Conservation (phyloP, 177 flowering plant species). For the Vitis hybrid region DNA sequence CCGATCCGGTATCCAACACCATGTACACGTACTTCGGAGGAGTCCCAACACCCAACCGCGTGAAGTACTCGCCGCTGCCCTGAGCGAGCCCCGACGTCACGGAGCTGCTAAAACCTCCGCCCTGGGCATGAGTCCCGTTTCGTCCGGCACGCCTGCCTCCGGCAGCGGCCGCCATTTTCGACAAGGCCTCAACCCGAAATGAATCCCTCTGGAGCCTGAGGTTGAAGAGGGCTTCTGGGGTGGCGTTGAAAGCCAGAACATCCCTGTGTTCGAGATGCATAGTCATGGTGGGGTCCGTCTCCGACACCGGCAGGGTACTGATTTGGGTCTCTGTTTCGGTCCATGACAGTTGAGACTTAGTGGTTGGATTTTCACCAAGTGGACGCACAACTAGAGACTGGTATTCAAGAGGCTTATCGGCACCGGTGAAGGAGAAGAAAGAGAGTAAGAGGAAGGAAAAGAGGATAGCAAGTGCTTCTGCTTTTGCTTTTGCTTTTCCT, state of each 20-base stretch:
- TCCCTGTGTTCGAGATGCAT: slow-evolving; percentile 60
- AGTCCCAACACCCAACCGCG: slow-evolving; percentile 65
- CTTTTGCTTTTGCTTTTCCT: slow-evolving; percentile 11
- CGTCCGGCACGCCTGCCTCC: slow-evolving; percentile 13
- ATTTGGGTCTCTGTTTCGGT: slow-evolving; percentile 6
- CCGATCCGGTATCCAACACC: slow-evolving; percentile 79
- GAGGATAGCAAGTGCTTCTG: slow-evolving; percentile 6
- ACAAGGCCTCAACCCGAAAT: slow-evolving; percentile 36
- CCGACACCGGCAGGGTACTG: not conserved
- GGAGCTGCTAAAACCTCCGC: slow-evolving; percentile 41
- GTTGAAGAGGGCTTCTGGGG: slow-evolving; percentile 62
- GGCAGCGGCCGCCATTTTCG: slow-evolving; percentile 24
- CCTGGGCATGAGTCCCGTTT: slow-evolving; percentile 7
- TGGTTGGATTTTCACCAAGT: slow-evolving; percentile 24
- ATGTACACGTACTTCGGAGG: slow-evolving; percentile 54
- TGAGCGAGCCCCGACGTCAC: slow-evolving; percentile 56
- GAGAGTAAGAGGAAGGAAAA: slow-evolving; percentile 21
- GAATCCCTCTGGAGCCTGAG: slow-evolving; percentile 67
- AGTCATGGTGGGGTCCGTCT: slow-evolving; percentile 24
- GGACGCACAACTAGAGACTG: slow-evolving; percentile 49
- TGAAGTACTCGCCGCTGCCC: slow-evolving; percentile 78
- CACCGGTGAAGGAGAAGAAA: slow-evolving; percentile 9
- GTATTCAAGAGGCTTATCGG: slow-evolving; percentile 19
- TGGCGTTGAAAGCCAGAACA: slow-evolving; percentile 37
- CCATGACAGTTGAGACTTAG: slow-evolving; percentile 6